A percentile compares a stretch with the other conserved stretches of the same genome.
Conservation (phyloP, 2,329 filamentous ascomycete species). For the Hymenoscyphus scutula region DNA sequence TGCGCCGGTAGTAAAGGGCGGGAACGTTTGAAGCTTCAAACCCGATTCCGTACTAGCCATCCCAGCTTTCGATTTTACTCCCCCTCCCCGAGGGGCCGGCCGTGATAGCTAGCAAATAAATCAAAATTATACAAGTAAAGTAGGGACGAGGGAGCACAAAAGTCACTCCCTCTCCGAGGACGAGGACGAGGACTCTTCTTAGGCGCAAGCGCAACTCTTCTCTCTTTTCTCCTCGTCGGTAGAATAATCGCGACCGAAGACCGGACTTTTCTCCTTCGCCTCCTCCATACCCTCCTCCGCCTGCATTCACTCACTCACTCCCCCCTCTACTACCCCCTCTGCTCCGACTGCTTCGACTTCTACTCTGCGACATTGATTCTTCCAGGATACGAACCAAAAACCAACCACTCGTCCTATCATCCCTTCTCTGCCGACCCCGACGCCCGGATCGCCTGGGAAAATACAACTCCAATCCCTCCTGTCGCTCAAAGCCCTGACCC, state of each 20-base stretch:
- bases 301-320: neutral
- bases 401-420: conserved; percentile 4
- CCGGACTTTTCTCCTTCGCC: conserved; percentile 1
- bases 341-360: neutral
- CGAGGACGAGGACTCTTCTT: neutral
- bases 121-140: too few species aligned
- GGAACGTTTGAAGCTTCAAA: too few species aligned
- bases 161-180: too few species aligned
- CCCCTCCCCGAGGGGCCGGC: too few species aligned
- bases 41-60: too few species aligned
- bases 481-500: neutral
- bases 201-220: neutral
- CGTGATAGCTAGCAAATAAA: too few species aligned
- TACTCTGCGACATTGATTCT: neutral
- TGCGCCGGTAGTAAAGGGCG: neutral
- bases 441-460: conserved; percentile 11
- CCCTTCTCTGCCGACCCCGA: neutral
- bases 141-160: too few species aligned
- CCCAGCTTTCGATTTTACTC: too few species aligned
- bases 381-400: neutral
- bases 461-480: conserved; percentile 10
- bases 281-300: neutral
- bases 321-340: neutral
- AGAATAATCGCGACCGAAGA: conserved; percentile 27
- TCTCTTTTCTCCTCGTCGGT: conserved; percentile 14